Evolutionary conservation across 169 alveolate species (phyloP).

Genomic region (Eimeria acervulina): DNA sequence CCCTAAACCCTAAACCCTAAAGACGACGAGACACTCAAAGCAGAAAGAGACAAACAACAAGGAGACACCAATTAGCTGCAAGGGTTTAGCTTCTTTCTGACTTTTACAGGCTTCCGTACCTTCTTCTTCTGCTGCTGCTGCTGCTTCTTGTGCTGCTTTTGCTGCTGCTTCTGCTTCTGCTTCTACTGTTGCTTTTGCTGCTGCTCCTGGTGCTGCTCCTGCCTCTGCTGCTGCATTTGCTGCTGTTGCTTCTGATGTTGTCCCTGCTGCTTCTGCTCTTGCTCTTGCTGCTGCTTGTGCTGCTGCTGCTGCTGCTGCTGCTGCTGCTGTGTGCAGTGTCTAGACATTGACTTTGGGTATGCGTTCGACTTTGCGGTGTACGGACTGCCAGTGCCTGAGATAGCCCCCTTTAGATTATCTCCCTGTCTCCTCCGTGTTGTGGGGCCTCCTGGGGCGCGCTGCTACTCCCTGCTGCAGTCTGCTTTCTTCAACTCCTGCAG

Average conservation of each 20-base stretch:
- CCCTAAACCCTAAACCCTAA: not conserved
- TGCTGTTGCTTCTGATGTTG: too few relatives aligned
- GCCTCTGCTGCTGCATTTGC: too few relatives aligned
- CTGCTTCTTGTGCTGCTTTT: not conserved
- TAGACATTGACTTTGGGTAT: constrained; percentile 98
- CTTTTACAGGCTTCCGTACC: not conserved
- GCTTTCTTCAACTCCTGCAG: not conserved
- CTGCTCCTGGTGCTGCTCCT: too few relatives aligned
- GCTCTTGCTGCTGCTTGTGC: too few relatives aligned
- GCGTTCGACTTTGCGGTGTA: constrained; percentile 96
- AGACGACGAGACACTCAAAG: not conserved
- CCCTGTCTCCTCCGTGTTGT: constrained; percentile 91
- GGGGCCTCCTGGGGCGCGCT: constrained; percentile 57
- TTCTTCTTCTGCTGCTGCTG: not conserved
- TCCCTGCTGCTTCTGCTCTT: too few relatives aligned
- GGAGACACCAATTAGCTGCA: not conserved
- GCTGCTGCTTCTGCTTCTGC: too few relatives aligned
- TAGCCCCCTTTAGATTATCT: constrained; percentile 98
- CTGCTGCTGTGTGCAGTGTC: constrained; percentile 87
- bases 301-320: too few relatives aligned
- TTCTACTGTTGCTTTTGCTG: too few relatives aligned
- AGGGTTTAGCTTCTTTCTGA: too few relatives aligned
- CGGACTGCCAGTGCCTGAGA: constrained; percentile 75
- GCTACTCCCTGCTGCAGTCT: constrained; percentile 21
- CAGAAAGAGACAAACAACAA: too few relatives aligned